Conservation (phyloP, 1,284 basidiomycete genomes). For the Irpex rosettiformis region DNA sequence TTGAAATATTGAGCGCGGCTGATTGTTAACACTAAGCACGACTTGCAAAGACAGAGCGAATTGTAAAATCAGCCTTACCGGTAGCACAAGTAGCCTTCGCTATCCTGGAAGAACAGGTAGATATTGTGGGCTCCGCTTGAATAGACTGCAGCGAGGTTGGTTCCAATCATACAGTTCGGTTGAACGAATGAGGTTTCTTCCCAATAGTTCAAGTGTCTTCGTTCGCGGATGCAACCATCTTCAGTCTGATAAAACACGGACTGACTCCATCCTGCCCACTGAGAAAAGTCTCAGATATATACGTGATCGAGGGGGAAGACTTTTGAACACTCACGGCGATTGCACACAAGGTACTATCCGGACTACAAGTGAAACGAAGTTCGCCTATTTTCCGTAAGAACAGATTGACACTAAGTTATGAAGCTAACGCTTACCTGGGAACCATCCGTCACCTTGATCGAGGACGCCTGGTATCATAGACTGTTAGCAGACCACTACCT, state of each 20-base stretch:
- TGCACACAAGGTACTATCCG: constrained; percentile 9
- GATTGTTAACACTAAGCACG: background rate
- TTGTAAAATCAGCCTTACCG: background rate
- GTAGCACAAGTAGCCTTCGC: constrained; percentile 1
- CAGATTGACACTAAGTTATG: background rate
- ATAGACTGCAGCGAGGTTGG: constrained; percentile 11
- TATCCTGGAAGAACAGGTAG: constrained; percentile 10
- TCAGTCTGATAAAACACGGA: constrained; percentile 8
- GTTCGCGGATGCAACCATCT: constrained; percentile 4
- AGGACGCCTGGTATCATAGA: background rate
- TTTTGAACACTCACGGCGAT: constrained; percentile 4
- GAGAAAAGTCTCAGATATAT: background rate
- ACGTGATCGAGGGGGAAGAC: background rate
- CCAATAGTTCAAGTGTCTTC: constrained; percentile 2
- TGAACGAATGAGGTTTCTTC: constrained; percentile 3
- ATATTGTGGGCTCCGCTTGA: background rate
- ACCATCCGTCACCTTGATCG: constrained; percentile 1
- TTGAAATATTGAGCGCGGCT: background rate
- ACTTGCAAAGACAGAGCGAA: background rate
- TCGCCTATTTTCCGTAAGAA: background rate
- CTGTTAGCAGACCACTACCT: background rate
- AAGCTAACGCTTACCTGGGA: background rate
- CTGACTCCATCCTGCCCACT: constrained; percentile 8
- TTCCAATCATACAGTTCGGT: constrained; percentile 2
- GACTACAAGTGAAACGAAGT: constrained; percentile 6